Base-by-base conservation (phyloP, 306 rosid genomes). In the Cicer judaicum region DNA sequence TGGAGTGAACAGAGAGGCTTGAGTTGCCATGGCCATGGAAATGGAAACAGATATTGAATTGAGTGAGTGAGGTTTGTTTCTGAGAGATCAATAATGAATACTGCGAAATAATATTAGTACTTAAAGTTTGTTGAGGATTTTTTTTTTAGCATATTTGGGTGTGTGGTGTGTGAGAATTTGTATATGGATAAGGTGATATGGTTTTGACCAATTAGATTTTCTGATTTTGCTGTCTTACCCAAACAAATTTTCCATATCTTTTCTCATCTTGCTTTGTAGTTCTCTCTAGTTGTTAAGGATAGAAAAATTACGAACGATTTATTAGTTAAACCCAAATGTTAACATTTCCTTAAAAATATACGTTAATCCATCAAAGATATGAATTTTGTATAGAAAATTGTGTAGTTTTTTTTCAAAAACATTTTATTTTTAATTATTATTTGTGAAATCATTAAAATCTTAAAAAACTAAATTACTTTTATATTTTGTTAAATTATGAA, bases 11-110 rank as follows among this genome's bases (percentile, higher is more conserved):
- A 67, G 72, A 13, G 56, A 46, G 18, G 72, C 72, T 67, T 67
- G 72, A 7, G 72, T 67, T 67, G 72, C 56, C 72, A 67, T 67
- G 8, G 72, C 72, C 72, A 67, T 67, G 71, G 5, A n/a, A 16
- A 42, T 50, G 11, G 7, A 61, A 16, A 18, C 7, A 10, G 7
- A 61, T 7, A 5, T 5, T 65, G 49, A 9, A 15, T 7, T 47
- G 41, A 36, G 18, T 40, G 21, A 24, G 24, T 61, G 66, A 29
- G 4, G 39, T 3, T 62, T 62, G 24, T n/a, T 3, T 62, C 13
- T 13, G 65, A 38, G 34, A 8, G 68, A 39, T 40, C 49, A 40
- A 10, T 10, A 3, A 47, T 43, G 36, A 24, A 10, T 16, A 67
- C 5, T 1, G 18, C 7, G 48, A 38, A 16, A 63, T 39, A 67